phyloP scores from a whole-genome alignment of 2,329 filamentous ascomycete genomes.

The Helminthosporium solani region DNA sequence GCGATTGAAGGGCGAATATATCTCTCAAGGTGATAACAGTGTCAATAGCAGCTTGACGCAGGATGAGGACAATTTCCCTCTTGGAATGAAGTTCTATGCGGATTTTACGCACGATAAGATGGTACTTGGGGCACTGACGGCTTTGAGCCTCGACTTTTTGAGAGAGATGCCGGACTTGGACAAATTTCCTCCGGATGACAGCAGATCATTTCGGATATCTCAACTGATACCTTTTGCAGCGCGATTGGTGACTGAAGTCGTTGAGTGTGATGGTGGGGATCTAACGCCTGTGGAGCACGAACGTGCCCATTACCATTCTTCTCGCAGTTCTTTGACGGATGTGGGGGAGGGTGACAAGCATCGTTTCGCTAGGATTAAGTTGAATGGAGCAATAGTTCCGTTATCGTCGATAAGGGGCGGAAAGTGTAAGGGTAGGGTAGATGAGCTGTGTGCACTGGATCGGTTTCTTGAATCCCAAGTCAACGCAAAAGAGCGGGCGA shows the following conservation, averaged over 20 bases:
- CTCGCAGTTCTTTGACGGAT: slow-evolving; percentile 47
- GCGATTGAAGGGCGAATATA: slow-evolving; percentile 50
- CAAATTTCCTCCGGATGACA: slow-evolving; percentile 45
- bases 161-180: slow-evolving; percentile 48
- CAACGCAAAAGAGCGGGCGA: slow-evolving; percentile 5
- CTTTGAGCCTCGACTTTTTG: slow-evolving; percentile 58
- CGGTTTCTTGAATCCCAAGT: slow-evolving; percentile 4
- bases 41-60: slow-evolving; percentile 54
- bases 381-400: slow-evolving; percentile 6
- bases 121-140: slow-evolving; percentile 52
- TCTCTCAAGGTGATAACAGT: slow-evolving; percentile 51
- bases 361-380: slow-evolving; percentile 3
- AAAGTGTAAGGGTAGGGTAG: slow-evolving; percentile 2
- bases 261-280: slow-evolving; percentile 49
- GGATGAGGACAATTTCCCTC: slow-evolving; percentile 50
- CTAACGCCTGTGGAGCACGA: slow-evolving; percentile 45
- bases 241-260: slow-evolving; percentile 57
- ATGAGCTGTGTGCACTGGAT: slow-evolving; percentile 5
- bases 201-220: slow-evolving; percentile 53
- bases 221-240: slow-evolving; percentile 58
- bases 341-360: not conserved
- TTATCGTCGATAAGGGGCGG: slow-evolving; percentile 6
- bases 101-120: slow-evolving; percentile 58
- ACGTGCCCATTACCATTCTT: slow-evolving; percentile 46
- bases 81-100: slow-evolving; percentile 52